Evolutionary conservation across 2,329 filamentous ascomycete genomes (phyloP).

Genomic region (Colletotrichum endophyticum): DNA sequence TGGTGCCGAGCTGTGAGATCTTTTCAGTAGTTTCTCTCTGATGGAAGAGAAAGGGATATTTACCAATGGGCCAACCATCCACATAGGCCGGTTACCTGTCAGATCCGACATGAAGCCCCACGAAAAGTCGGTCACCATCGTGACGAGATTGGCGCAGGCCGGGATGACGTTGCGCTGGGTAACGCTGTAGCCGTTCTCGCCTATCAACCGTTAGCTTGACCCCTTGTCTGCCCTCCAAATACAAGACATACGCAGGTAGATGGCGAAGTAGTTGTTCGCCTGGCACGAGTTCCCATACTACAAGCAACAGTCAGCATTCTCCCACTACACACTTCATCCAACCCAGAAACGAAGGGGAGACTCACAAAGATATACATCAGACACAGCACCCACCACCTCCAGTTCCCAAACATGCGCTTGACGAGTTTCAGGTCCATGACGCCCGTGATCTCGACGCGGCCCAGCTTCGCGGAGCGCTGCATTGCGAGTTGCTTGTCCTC

Average conservation of each 20-base stretch:
- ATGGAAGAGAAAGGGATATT: not conserved
- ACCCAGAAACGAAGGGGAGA: not conserved
- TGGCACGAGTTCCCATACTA: slow-evolving; percentile 6
- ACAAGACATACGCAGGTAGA: not conserved
- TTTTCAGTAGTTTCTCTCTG: not conserved
- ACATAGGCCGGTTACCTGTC: not conserved
- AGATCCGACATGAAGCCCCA: slow-evolving; percentile 6
- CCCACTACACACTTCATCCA: not conserved
- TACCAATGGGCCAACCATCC: slow-evolving; percentile 1
- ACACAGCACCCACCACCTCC: slow-evolving; percentile 32
- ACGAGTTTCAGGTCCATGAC: slow-evolving; percentile 25
- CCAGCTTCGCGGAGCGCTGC: slow-evolving; percentile 24
- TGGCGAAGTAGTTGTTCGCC: slow-evolving; percentile 1
- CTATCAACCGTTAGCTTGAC: not conserved
- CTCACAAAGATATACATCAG: slow-evolving; percentile 32
- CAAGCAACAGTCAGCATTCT: not conserved
- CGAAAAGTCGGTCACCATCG: slow-evolving; percentile 3
- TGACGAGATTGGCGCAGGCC: slow-evolving; percentile 9
- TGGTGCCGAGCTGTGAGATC: not conserved
- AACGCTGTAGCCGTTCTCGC: slow-evolving; percentile 2
- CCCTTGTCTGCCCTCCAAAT: rapidly evolving
- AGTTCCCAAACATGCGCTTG: slow-evolving; percentile 27
- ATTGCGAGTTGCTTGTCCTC: slow-evolving; percentile 26
- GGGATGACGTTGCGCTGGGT: slow-evolving; percentile 11
- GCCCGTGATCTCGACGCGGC: slow-evolving; percentile 28